A percentile compares a stretch with the other conserved stretches of the same genome.
phyloP scores from a whole-genome alignment of 2,329 filamentous ascomycete species.

The Ophiosphaerella narmari region DNA sequence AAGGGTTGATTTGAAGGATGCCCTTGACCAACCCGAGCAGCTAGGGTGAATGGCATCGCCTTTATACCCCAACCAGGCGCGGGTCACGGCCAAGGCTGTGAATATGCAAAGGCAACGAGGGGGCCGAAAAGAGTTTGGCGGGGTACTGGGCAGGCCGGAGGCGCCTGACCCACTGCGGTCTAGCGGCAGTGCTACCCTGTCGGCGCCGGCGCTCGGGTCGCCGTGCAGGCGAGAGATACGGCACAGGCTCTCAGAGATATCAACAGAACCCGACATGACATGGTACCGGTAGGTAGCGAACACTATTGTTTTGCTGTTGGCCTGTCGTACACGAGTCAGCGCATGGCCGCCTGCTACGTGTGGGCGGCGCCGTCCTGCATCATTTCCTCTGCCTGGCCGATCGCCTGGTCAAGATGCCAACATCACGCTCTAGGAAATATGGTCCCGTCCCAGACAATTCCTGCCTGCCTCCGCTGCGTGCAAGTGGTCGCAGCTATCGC shows the following conservation, averaged over 20 bases:
- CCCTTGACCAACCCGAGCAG: slow-evolving; percentile 15
- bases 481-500: slow-evolving; percentile 5
- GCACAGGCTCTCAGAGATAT: slow-evolving; percentile 27
- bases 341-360: not conserved
- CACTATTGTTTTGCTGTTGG: slow-evolving; percentile 14
- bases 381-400: not conserved
- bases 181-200: slow-evolving; percentile 15
- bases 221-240: slow-evolving; percentile 22
- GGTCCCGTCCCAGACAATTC: slow-evolving; percentile 12
- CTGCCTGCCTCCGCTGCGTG: slow-evolving; percentile 5
- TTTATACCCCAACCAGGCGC: slow-evolving; percentile 33
- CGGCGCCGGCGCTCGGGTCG: slow-evolving; percentile 29
- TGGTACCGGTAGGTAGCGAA: too few species aligned
- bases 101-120: slow-evolving; percentile 21
- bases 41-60: slow-evolving; percentile 19
- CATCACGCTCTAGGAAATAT: slow-evolving; percentile 14
- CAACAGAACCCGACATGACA: slow-evolving; percentile 13
- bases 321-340: slow-evolving; percentile 21
- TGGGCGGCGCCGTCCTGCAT: slow-evolving; percentile 1
- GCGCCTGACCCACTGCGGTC: slow-evolving; percentile 19
- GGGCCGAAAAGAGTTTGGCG: slow-evolving; percentile 16
- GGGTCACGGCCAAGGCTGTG: slow-evolving; percentile 28
- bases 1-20: slow-evolving; percentile 14
- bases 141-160: slow-evolving; percentile 16
- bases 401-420: not conserved